A percentile compares a stretch with the other conserved stretches of the same genome.
Evolutionary conservation across 2,329 filamentous ascomycete species (phyloP).

Genomic region (Diplodia scrobiculata): DNA sequence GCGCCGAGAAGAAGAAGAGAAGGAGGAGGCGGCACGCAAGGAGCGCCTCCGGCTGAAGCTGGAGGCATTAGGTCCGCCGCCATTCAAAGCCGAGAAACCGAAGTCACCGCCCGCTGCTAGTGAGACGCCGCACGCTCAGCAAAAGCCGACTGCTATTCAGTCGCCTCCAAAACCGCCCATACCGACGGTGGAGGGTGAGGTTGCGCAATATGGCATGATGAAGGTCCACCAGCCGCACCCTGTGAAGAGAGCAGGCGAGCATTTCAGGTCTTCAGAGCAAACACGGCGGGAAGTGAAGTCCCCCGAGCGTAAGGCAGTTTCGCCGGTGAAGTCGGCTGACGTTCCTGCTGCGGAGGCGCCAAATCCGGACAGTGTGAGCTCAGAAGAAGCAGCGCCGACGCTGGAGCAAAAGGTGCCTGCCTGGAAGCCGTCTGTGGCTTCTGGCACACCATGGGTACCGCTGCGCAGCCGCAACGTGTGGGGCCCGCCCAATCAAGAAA

Average conservation of each 20-base stretch:
- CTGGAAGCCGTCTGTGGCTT: slow-evolving; percentile 37
- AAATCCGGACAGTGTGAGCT: slow-evolving; percentile 29
- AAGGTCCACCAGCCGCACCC: slow-evolving; percentile 61
- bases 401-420: slow-evolving; percentile 49
- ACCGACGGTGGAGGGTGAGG: slow-evolving; percentile 58
- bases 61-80: slow-evolving; percentile 67
- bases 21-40: slow-evolving; percentile 70
- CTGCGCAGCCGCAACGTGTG: slow-evolving; percentile 61
- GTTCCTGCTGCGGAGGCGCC: slow-evolving; percentile 1
- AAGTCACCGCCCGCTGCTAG: slow-evolving; percentile 1
- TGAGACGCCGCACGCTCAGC: slow-evolving; percentile 40
- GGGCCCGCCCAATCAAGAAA: slow-evolving; percentile 69
- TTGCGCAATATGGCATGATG: slow-evolving; percentile 64
- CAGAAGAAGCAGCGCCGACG: slow-evolving; percentile 50
- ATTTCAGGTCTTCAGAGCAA: slow-evolving; percentile 13
- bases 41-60: slow-evolving; percentile 73
- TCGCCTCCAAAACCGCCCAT: slow-evolving; percentile 59
- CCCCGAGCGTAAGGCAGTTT: slow-evolving; percentile 19
- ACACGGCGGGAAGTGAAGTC: slow-evolving; percentile 18
- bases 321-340: slow-evolving; percentile 11
- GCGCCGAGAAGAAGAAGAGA: slow-evolving; percentile 63
- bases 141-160: slow-evolving; percentile 40
- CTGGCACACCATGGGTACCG: slow-evolving; percentile 18
- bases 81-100: slow-evolving; percentile 34
- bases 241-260: slow-evolving; percentile 43